These are phyloP conservation scores for Pelargonium citronellum DNA, from an alignment of 441 rosid genomes.

Conservation along the genomic window DNA sequence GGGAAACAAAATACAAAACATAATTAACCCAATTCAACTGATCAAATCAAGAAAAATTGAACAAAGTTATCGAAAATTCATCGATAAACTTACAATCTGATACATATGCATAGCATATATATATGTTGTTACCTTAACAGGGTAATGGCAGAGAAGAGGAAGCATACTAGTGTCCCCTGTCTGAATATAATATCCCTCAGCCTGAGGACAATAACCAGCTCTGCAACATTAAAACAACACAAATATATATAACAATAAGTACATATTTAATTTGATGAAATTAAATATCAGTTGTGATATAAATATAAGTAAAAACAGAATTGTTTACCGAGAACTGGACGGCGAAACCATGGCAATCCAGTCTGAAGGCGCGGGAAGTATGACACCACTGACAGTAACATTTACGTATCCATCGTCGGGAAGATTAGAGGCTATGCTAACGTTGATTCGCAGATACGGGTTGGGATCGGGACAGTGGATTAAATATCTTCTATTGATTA, in stretches of 20 bases:
- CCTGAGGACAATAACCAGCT: conserved; percentile 34
- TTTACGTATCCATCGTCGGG: conserved; percentile 35
- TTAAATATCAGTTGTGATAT: not conserved
- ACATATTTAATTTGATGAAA: not conserved
- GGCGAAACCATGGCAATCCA: conserved; percentile 76
- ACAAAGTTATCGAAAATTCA: no score
- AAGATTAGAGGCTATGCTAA: conserved; percentile 19
- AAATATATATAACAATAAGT: not conserved
- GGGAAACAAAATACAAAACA: no score
- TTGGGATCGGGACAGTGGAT: conserved; percentile 28
- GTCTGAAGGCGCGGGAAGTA: conserved; percentile 30
- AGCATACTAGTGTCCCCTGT: conserved; percentile 51
- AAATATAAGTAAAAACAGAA: no score
- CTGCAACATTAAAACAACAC: conserved; percentile 25
- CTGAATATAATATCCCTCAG: conserved; percentile 30
- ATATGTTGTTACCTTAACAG: conserved; percentile 46
- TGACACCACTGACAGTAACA: conserved; percentile 45
- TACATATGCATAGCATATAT: no score
- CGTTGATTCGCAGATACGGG: conserved; percentile 32
- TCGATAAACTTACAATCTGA: no score
- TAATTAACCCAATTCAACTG: no score
- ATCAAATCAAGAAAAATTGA: no score
- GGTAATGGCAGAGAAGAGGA: conserved; percentile 72
- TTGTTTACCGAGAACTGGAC: conserved; percentile 37
- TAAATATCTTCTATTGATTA: conserved; percentile 44